Conservation (phyloP, 1,284 basidiomycete genomes). For the Rhodotorula sp. region DNA sequence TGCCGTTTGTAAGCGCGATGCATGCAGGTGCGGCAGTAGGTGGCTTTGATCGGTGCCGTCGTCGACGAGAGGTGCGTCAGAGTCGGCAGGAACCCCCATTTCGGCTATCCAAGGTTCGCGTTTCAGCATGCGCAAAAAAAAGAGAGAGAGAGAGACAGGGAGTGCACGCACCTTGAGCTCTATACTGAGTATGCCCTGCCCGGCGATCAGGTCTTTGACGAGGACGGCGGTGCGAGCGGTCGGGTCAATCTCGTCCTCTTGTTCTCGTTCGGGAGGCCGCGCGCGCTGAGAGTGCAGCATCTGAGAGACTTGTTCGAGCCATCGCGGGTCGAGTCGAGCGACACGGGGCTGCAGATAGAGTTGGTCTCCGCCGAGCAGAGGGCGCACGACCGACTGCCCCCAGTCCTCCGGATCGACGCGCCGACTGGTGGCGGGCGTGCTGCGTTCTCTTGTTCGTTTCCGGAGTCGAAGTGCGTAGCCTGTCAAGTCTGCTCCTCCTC, state of each 20-base stretch:
- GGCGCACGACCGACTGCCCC: constrained; percentile 9
- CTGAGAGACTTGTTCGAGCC: constrained; percentile 61
- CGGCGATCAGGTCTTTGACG: constrained; percentile 60
- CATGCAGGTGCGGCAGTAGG: constrained; percentile 82
- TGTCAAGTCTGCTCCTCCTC: constrained; percentile 60
- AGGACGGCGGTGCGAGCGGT: constrained; percentile 61
- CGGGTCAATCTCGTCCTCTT: constrained; percentile 61
- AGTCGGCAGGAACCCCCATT: constrained; percentile 86
- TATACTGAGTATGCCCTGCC: constrained; percentile 62
- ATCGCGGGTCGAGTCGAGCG: constrained; percentile 59
- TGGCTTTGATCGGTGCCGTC: constrained; percentile 63
- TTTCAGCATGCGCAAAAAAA: constrained; percentile 1
- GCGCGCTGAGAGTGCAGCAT: constrained; percentile 52
- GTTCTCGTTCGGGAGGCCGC: constrained; percentile 61
- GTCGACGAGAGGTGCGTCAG: constrained; percentile 59
- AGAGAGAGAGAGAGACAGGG: too few species aligned
- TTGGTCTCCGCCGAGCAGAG: constrained; percentile 13
- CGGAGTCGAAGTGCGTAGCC: constrained; percentile 71
- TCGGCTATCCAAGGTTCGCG: constrained; percentile 64
- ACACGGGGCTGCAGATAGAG: constrained; percentile 51
- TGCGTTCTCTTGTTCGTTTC: constrained; percentile 53
- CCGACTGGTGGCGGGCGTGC: constrained; percentile 4
- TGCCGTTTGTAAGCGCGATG: constrained; percentile 60
- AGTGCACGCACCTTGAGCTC: constrained; percentile 75
- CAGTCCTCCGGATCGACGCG: constrained; percentile 29